Base-by-base conservation (phyloP, 768 basidiomycete species). In the Rhizopogon rudus region DNA sequence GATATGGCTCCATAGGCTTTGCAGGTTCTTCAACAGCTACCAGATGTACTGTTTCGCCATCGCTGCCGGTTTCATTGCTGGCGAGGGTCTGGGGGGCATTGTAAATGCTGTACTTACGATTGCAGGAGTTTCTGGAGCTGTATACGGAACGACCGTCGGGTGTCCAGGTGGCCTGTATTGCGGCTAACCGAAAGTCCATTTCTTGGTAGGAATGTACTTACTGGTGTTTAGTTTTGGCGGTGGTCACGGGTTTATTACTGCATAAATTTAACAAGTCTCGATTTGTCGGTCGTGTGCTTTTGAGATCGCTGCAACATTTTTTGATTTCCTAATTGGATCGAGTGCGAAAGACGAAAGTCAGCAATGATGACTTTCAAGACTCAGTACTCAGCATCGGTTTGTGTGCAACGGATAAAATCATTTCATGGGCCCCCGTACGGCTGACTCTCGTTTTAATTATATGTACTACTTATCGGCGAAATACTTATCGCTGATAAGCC, bases 41-140 rank as follows among this genome's bases (percentile, higher is more conserved):
- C 52, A 58, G 31, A 52, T 43, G 64, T 72, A 69, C 55, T 69
- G 67, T 20, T 76, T 70, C 48, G 67, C 73, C 13, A 42, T 75
- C 17, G 72, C 74, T 25, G 69, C 75, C 12, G 74, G 73, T 31
- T 68, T 73, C 57, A 66, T 76, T 35, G 73, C 74, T 10, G 74
- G 75, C 10, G 75, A 74, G 45, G 74, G 74, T 40, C 60, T 73
- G 6, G 74, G 72, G 2, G 70, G 70, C 12, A 70, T 71, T n/a
- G 64, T 68, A 5, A 69, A 63, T 17, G 68, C 70, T 1, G 60
- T 67, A 35, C 33, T 71, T 35, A 63, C 67, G 44, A 71, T 69
- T 28, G 63, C 59, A 6, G 67, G 64, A 13, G 65, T 67, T 17
- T 59, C 63, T 0, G 70, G 69, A 1, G 53, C 60, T 10, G 57